Base-by-base conservation (phyloP, 345 rosid species). In the Physaria fendleri region DNA sequence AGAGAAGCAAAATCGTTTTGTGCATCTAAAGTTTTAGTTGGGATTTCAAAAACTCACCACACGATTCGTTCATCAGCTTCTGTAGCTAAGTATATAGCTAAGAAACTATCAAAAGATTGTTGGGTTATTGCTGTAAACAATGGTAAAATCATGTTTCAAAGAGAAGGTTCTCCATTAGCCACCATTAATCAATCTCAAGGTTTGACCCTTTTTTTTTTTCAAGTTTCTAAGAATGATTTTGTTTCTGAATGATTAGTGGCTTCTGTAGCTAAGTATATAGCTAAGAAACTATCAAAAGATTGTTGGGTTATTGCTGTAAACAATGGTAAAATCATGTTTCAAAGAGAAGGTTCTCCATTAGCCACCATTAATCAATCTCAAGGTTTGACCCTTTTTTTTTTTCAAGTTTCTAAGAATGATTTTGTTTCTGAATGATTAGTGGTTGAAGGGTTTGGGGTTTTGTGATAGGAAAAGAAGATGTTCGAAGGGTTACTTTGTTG, bases 21-120 rank as follows among this genome's bases (percentile, higher is more conserved):
- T 53, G 97, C 87, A 5, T 50, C 79, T 11, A 81, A 78, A 73
- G 59, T 93, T 55, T 76, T 93, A 6, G 85, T 89, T 15, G 99
- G 99, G 28, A 49, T 77, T 29, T 75, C 88, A 5, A 71, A 62
- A 46, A 59, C 28, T n/a, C 79, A 50, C 28, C 88, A 75, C 35
- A 53, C 68, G 42, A 78, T 93, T 71, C 74, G 82, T 27, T 84
- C 96, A 6, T 65, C 92, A 2, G 66, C 79, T 8, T 82, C 92
- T 3, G 56, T 83, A 8, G 99, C 99, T 30, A 93, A 93, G 79
- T 89, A 93, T 66, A 79, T 95, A 37, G 89, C 96, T 1, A 82
- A 71, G 67, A 89, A 87, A 63, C 68, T 93, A 39, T 43, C 95
- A 0, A 82, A 77, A 15, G 75, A 65, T 53, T 80, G 75, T 21